Percentiles rank a stretch among this genome's conserved stretches.
Conservation (phyloP, 169 alveolate species). For the Plasmodium knowlesi region DNA sequence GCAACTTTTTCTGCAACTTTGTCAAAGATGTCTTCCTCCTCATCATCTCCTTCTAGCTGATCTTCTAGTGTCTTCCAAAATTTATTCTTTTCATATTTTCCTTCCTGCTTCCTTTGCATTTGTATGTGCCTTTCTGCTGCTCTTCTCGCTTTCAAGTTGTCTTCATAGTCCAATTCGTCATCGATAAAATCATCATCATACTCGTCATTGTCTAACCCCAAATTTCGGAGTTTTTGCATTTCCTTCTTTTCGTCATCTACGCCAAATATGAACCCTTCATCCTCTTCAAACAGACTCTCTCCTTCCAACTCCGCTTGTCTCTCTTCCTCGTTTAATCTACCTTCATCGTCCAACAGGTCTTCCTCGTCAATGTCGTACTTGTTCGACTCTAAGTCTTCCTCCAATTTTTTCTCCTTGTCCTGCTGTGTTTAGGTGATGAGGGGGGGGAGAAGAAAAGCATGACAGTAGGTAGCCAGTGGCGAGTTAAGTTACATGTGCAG, state of each 20-base stretch:
- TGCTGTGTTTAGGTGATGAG: background rate
- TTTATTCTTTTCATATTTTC: constrained; percentile 76
- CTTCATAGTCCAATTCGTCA: constrained; percentile 86
- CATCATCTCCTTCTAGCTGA: constrained; percentile 81
- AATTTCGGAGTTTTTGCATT: constrained; percentile 82
- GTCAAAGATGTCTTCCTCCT: constrained; percentile 83
- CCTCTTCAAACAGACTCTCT: constrained; percentile 83
- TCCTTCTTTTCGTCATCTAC: constrained; percentile 83
- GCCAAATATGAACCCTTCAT: constrained; percentile 85
- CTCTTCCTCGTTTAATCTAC: constrained; percentile 82
- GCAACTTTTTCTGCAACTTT: constrained; percentile 86
- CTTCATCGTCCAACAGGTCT: constrained; percentile 81
- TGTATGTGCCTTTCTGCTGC: constrained; percentile 87
- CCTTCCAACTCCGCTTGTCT: constrained; percentile 84
- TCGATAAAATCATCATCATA: constrained; percentile 89
- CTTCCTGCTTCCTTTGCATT: constrained; percentile 76
- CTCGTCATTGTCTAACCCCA: constrained; percentile 85
- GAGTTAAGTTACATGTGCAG: background rate
- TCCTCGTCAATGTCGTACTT: constrained; percentile 85
- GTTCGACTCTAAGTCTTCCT: constrained; percentile 78
- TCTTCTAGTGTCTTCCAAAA: constrained; percentile 81
- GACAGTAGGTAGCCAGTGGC: background rate
- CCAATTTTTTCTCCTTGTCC: constrained; percentile 48
- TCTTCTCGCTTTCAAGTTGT: constrained; percentile 88
- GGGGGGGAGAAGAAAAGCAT: background rate